Percentiles rank a stretch among this genome's conserved stretches.
Conservation (phyloP, 768 basidiomycete genomes). For the Leccinum obscurum region DNA sequence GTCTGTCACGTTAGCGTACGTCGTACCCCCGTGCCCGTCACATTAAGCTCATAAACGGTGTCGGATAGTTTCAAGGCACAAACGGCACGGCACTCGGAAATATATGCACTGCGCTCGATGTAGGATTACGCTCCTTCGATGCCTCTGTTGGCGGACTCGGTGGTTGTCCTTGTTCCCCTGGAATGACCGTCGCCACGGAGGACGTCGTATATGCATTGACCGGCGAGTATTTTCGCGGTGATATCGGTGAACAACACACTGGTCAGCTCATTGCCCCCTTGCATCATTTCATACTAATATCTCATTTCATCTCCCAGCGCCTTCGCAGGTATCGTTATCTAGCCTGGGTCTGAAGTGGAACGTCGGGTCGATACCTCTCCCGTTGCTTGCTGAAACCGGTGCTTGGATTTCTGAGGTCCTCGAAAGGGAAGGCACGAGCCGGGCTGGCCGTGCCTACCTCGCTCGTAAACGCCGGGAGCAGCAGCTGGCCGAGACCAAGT, state of each 20-base stretch:
- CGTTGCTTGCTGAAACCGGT: conserved; percentile 70
- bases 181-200: conserved; percentile 39
- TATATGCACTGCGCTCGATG: conserved; percentile 63
- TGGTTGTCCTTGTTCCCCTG: conserved; percentile 90
- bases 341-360: neutral
- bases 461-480: too few relatives aligned
- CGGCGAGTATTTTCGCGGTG: conserved; percentile 53
- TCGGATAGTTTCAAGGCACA: conserved; percentile 80
- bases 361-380: conserved; percentile 52
- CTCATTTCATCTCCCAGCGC: conserved; percentile 14
- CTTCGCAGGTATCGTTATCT: too few relatives aligned
- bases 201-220: conserved; percentile 83
- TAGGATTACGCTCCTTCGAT: conserved; percentile 82
- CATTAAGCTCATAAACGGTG: too few relatives aligned
- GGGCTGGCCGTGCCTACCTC: conserved; percentile 69
- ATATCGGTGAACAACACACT: too few relatives aligned
- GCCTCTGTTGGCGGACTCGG: conserved; percentile 87
- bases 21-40: too few relatives aligned
- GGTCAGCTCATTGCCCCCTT: too few relatives aligned
- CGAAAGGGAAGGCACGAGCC: conserved; percentile 66
- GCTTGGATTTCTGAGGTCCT: conserved; percentile 78
- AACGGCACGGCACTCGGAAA: conserved; percentile 83
- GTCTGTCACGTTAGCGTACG: too few relatives aligned
- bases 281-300: too few relatives aligned
- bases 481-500: too few relatives aligned